Conservation (phyloP, 805 yeast genomes). For the Starmerella apicola region DNA sequence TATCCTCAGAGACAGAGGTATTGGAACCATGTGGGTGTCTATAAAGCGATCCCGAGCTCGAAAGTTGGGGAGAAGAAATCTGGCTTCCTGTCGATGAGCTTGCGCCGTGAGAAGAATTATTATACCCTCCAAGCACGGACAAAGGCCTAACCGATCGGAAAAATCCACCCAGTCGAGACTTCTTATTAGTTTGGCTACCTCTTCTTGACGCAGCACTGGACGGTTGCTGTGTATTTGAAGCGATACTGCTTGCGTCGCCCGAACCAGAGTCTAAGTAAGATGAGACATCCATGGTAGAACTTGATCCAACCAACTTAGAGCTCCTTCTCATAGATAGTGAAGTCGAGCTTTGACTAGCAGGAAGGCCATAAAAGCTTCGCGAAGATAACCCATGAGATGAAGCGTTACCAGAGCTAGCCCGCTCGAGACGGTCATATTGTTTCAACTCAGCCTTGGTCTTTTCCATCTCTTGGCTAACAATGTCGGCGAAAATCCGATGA, state of each 20-base stretch:
- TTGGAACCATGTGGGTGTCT: slow-evolving; percentile 4
- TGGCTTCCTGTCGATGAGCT: too few relatives aligned
- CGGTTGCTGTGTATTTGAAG: not conserved
- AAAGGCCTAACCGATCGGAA: slow-evolving; percentile 31
- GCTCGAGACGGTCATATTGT: slow-evolving; percentile 28
- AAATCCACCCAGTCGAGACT: slow-evolving; percentile 30
- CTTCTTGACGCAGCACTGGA: not conserved
- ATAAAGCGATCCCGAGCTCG: slow-evolving; percentile 3
- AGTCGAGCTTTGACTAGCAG: slow-evolving; percentile 16
- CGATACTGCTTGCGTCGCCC: not conserved
- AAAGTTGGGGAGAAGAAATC: slow-evolving; percentile 2
- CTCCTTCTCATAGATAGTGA: slow-evolving; percentile 14
- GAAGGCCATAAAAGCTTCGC: slow-evolving; percentile 13
- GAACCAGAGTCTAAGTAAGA: not conserved
- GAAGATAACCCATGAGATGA: slow-evolving; percentile 1
- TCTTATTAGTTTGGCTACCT: slow-evolving; percentile 1
- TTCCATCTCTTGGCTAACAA: slow-evolving; percentile 39
- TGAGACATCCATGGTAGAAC: slow-evolving; percentile 8
- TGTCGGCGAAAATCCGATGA: slow-evolving; percentile 34
- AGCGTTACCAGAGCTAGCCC: not conserved
- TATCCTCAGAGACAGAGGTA: not conserved
- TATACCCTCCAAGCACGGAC: slow-evolving; percentile 21
- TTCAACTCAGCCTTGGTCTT: slow-evolving; percentile 41
- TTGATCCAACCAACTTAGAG: slow-evolving; percentile 12
- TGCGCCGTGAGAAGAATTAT: slow-evolving; percentile 1